Conservation (phyloP, 164 flowering plant genomes). For the Tetracentron sinense region DNA sequence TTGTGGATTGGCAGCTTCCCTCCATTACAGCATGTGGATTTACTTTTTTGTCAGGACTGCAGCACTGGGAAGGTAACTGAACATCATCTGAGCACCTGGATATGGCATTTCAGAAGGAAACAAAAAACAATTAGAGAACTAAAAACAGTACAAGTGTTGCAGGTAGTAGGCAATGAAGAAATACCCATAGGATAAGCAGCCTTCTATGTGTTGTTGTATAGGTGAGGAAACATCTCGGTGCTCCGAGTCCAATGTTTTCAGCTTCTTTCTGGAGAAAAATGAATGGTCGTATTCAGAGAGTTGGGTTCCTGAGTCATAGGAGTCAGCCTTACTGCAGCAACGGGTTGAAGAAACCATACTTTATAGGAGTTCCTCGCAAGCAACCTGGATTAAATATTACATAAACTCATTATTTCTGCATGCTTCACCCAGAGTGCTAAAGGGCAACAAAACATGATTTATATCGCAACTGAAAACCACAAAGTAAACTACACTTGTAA, state of each 20-base stretch:
- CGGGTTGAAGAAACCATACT: constrained; percentile 17
- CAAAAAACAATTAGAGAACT: not conserved
- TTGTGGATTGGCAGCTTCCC: constrained; percentile 35
- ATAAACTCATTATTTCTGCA: not conserved
- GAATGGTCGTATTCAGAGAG: constrained; percentile 3
- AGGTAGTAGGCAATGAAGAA: not conserved
- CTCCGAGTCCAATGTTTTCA: constrained; percentile 11
- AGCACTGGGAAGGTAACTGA: constrained; percentile 17
- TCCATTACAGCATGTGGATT: constrained; percentile 32
- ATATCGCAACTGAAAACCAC: too few species aligned
- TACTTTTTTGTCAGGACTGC: constrained; percentile 20
- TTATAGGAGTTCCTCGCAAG: constrained; percentile 1
- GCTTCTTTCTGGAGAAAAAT: constrained; percentile 27
- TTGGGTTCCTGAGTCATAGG: not conserved
- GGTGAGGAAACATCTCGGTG: constrained; percentile 7
- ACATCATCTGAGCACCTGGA: constrained; percentile 21
- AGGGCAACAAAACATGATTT: too few species aligned
- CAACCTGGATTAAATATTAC: constrained; percentile 4
- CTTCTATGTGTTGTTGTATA: not conserved
- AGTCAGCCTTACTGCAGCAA: constrained; percentile 4
- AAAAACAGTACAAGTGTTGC: too few species aligned
- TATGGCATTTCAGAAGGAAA: not conserved
- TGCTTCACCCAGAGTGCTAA: too few species aligned
- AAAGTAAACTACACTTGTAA: too few species aligned
- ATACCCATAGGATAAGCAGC: constrained; percentile 22